Percentiles rank a stretch among this genome's conserved stretches.
phyloP scores from a whole-genome alignment of 306 rosid genomes.

The Pyrus betulifolia region DNA sequence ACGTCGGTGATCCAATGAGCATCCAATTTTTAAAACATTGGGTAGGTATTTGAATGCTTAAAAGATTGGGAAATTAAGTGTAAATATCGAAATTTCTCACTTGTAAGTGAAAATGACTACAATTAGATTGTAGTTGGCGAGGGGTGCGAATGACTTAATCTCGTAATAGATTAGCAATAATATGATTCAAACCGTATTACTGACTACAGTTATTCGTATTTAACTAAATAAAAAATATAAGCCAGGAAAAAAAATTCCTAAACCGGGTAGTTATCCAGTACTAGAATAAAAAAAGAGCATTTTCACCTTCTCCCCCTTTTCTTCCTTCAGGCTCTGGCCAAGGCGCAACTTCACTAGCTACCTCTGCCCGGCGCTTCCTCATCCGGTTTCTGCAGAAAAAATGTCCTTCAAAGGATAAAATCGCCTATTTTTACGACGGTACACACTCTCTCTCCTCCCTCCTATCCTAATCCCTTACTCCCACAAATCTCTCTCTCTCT shows the following conservation, averaged over 20 bases:
- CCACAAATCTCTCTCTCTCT: not conserved
- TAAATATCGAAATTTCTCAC: too few relatives aligned
- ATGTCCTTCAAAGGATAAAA: conserved; percentile 89
- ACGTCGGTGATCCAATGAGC: too few relatives aligned
- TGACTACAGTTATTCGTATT: too few relatives aligned
- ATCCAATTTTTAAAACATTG: too few relatives aligned
- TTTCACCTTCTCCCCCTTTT: too few relatives aligned
- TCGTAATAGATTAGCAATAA: fast-evolving
- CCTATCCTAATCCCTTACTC: conserved; percentile 26
- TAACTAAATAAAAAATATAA: too few relatives aligned
- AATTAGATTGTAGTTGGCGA: too few relatives aligned
- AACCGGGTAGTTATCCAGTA: not conserved
- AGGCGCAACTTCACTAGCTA: not conserved
- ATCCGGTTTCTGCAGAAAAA: not conserved
- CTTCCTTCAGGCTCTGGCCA: not conserved
- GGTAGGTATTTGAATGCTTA: too few relatives aligned
- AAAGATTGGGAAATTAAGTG: too few relatives aligned
- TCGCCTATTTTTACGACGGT: conserved; percentile 96
- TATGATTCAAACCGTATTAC: too few relatives aligned
- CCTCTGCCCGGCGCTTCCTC: not conserved
- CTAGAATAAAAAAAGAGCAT: not conserved
- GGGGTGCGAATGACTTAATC: fast-evolving
- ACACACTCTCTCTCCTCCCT: conserved; percentile 1
- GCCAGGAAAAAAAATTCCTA: too few relatives aligned
- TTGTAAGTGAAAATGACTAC: too few relatives aligned